Base-by-base conservation (phyloP, 306 rosid species). In the Glycine tomentella region DNA sequence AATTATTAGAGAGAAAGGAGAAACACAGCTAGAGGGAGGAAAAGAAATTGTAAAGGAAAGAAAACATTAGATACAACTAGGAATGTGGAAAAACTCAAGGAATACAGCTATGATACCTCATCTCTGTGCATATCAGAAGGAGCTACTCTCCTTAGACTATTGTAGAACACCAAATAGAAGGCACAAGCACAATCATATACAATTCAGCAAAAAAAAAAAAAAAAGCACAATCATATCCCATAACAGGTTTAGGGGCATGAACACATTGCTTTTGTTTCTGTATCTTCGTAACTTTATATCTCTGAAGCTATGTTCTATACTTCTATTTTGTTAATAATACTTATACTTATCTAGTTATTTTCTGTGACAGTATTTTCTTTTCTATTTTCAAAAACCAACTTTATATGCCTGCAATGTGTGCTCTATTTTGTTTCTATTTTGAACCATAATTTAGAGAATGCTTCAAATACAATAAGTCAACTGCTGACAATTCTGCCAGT, bases 381-480 rank as follows among this genome's bases (percentile, higher is more conserved):
- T 16, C 66, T 53, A 14, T 4, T 55, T 0, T 38, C 44, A n/a
- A 10, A 64, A 64, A 36, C 4, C 14, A 63, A 65, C 46, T 51
- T 50, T 77, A 36, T 11, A 36, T 62, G 61, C 53, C 11, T 53
- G 31, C 13, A 7, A 66, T 51, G 45, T 11, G 40, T 31, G n/a
- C 44, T 38, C 1, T 38, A 38, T 38, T 4, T 38, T 38, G 42
- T 38, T 14, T 68, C 58, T 34, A 67, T 78, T n/a, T 55, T 38
- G 53, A 78, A 53, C 44, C 55, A 38, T 53, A 52, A 66, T 40
- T 17, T 53, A 68, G 75, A 52, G 33, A 66, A 77, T 52, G 55
- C 48, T 66, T 42, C 45, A 44, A 13, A 53, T 52, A 17, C 68
- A 64, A 50, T 12, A 65, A n/a, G n/a, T n/a, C n/a, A n/a, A n/a